Base-by-base conservation (phyloP, 2,329 filamentous ascomycete species). In the Whalleya microplaca region DNA sequence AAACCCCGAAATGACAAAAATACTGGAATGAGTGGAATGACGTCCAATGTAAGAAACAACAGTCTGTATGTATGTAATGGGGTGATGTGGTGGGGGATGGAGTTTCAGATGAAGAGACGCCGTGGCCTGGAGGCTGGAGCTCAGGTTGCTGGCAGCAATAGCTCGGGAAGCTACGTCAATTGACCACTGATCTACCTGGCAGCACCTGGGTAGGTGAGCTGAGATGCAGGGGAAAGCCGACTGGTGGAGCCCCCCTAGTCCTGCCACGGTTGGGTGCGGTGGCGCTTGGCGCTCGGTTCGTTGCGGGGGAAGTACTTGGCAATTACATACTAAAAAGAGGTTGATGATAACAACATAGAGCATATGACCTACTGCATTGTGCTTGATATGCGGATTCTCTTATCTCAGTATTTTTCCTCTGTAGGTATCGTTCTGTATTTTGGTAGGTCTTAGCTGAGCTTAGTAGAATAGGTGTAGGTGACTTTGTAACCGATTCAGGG, bases 241-340 rank as follows among this genome's bases (percentile, higher is more conserved):
- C 3, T 3, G 32, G 32, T 37, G 32, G 32, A 16, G 14, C 32
- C 14, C n/a, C 32, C 32, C 32, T 37, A 37, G 32, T 37, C 32
- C 9, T 37, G 10, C 32, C 10, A 6, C 14, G 32, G 32, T 37
- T 16, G 32, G 32, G 53, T 59, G 54, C 55, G 44, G 44, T 29
- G 53, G 41, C 47, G 48, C 47, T 51, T 37, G 59, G 52, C 43
- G 55, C 50, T 42, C 47, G 45, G 29, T 27, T 21, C 47, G 32
- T 52, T 60, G 57, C 55, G 60, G 57, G 57, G 48, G 51, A 54
- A 51, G 19, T 19, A 12, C 59, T 59, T 60, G 54, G 59, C 59
- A 46, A 45, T 29, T 27, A 51, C 59, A 50, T 37, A 14, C 9
- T 20, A 16, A 32, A 14, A 43, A 37, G 45, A 21, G 43, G 42